Percentiles rank a stretch among this genome's conserved stretches.
These are phyloP conservation scores for Quercus parvula DNA, from an alignment of 306 rosid genomes.

Conservation along the genomic window DNA sequence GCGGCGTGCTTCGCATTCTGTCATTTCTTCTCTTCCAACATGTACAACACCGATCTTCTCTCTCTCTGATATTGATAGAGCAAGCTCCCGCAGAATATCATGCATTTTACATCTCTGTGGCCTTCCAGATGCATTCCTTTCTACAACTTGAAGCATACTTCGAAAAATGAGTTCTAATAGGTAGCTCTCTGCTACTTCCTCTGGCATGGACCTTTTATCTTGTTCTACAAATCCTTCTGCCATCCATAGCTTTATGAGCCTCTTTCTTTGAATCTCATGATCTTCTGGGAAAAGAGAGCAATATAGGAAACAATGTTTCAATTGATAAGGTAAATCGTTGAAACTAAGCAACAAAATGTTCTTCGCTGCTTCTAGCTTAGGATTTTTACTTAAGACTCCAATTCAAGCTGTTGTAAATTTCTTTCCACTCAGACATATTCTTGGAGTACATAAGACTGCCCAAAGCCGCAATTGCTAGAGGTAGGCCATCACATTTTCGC, in stretches of 20 bases:
- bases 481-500: too few relatives aligned
- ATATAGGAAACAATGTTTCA: slow-evolving; percentile 13
- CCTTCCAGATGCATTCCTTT: too few relatives aligned
- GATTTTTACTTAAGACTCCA: too few relatives aligned
- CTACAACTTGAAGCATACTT: too few relatives aligned
- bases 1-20: too few relatives aligned
- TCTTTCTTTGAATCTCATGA: not conserved
- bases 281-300: slow-evolving; percentile 21
- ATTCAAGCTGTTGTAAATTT: too few relatives aligned
- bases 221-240: slow-evolving; percentile 22
- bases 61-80: not conserved
- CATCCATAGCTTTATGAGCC: slow-evolving; percentile 2
- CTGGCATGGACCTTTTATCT: not conserved
- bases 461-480: too few relatives aligned
- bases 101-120: too few relatives aligned
- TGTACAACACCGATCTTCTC: not conserved
- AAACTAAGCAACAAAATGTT: not conserved
- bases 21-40: too few relatives aligned
- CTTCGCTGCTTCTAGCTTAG: too few relatives aligned
- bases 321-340: not conserved
- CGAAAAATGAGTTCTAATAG: not conserved
- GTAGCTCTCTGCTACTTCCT: slow-evolving; percentile 5
- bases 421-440: too few relatives aligned
- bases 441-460: too few relatives aligned
- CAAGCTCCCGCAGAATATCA: slow-evolving; percentile 15